phyloP scores from a whole-genome alignment of 306 rosid species.

The Cajanus cajan region DNA sequence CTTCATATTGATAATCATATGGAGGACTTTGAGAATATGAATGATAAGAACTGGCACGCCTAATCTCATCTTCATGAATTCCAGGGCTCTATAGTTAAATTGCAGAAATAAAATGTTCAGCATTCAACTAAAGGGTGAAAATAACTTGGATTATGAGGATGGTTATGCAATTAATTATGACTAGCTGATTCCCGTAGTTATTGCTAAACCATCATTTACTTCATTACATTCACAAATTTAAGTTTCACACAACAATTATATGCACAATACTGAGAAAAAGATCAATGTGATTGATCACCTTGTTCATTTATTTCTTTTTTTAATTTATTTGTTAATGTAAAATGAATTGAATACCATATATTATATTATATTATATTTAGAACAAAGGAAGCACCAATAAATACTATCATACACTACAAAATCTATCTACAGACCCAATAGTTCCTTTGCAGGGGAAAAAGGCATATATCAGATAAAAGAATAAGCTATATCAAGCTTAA shows the following conservation, averaged over 20 bases:
- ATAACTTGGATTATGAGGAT: conserved; percentile 8
- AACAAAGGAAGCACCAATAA: not conserved
- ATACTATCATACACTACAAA: conserved; percentile 13
- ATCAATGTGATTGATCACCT: conserved; percentile 10
- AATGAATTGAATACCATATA: not conserved
- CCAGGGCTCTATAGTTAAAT: conserved; percentile 54
- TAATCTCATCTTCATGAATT: conserved; percentile 59
- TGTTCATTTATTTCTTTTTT: not conserved
- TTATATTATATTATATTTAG: not conserved
- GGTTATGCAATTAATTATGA: not conserved
- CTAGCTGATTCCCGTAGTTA: not conserved
- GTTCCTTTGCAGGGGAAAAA: not conserved
- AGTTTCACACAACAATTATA: not conserved
- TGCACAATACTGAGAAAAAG: not conserved
- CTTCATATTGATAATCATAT: conserved; percentile 95
- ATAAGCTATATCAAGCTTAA: not conserved
- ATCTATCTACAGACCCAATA: conserved; percentile 2
- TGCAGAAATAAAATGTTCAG: conserved; percentile 22
- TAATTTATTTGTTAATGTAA: not conserved
- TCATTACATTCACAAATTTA: conserved; percentile 11
- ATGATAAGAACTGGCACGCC: conserved; percentile 98
- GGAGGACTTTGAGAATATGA: conserved; percentile 98
- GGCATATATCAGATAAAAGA: not conserved
- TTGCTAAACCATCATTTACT: not conserved
- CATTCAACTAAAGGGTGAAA: conserved; percentile 20